Evolutionary conservation across 768 basidiomycete species (phyloP).

Genomic region (Candolleomyces efflorescens): DNA sequence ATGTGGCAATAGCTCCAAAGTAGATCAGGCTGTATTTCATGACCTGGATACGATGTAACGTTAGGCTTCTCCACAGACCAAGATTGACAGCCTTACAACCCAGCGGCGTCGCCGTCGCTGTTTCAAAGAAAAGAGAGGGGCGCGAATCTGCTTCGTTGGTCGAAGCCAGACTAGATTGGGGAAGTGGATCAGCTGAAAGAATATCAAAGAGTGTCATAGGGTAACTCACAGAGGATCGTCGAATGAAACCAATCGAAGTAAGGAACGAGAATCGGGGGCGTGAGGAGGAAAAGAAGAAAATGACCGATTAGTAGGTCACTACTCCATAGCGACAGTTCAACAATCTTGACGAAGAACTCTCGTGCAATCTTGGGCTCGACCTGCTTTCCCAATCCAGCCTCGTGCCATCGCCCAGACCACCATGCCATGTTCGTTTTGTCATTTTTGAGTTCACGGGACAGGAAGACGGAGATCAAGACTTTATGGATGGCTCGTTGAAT

Average conservation of each 20-base stretch:
- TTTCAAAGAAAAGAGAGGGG: constrained; percentile 91
- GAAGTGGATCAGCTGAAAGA: constrained; percentile 1
- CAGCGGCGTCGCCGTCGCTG: constrained; percentile 89
- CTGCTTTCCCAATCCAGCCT: constrained; percentile 84
- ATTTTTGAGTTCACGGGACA: constrained; percentile 96
- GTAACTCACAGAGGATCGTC: constrained; percentile 79
- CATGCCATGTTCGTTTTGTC: constrained; percentile 98
- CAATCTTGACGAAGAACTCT: constrained; percentile 97
- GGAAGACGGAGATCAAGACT: constrained; percentile 88
- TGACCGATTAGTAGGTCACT: constrained; percentile 91
- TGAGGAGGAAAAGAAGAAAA: constrained; percentile 82
- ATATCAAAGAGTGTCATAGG: background rate
- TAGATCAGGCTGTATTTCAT: constrained; percentile 83
- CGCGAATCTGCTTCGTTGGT: constrained; percentile 89
- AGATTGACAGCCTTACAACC: constrained; percentile 78
- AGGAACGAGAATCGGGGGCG: constrained; percentile 80
- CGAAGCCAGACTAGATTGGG: constrained; percentile 79
- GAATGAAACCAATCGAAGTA: constrained; percentile 88
- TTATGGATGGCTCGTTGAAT: constrained; percentile 94
- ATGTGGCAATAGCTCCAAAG: constrained; percentile 58
- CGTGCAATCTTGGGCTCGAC: constrained; percentile 94
- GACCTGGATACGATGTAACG: constrained; percentile 39
- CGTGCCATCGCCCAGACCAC: constrained; percentile 99
- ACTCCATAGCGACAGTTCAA: constrained; percentile 96
- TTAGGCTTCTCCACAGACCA: constrained; percentile 3